Percentiles rank a stretch among this genome's conserved stretches.
Conservation (phyloP, 2,329 filamentous ascomycete species). For the Calonectria leucothoes region DNA sequence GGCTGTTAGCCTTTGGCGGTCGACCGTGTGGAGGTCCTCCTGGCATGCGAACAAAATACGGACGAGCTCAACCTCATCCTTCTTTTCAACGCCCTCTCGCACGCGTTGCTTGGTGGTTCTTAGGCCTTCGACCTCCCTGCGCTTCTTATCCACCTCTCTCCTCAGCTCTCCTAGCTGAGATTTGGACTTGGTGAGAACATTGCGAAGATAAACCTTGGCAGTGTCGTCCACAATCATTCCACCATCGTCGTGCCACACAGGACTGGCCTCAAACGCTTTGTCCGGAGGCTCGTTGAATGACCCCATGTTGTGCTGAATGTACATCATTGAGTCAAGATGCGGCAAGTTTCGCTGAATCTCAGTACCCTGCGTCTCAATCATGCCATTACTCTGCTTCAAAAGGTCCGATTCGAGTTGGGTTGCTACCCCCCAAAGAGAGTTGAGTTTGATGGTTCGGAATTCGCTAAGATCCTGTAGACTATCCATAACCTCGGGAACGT, state of each 20-base stretch:
- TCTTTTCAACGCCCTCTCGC: constrained; percentile 85
- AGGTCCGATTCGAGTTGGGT: constrained; percentile 84
- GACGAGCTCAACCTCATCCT: constrained; percentile 89
- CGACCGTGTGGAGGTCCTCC: constrained; percentile 85
- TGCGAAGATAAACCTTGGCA: constrained; percentile 91
- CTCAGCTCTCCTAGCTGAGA: constrained; percentile 82
- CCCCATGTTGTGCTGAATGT: constrained; percentile 89
- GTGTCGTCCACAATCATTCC: constrained; percentile 86
- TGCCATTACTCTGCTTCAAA: constrained; percentile 77
- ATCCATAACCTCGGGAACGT: constrained; percentile 92
- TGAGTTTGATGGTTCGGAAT: constrained; percentile 85
- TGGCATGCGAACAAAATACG: constrained; percentile 85
- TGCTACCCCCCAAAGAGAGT: constrained; percentile 85
- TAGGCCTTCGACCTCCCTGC: constrained; percentile 83
- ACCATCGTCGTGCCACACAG: constrained; percentile 96
- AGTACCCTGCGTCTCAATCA: constrained; percentile 77
- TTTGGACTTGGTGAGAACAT: constrained; percentile 92
- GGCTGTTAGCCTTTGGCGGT: constrained; percentile 85
- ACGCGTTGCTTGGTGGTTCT: constrained; percentile 81
- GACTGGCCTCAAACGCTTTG: constrained; percentile 91
- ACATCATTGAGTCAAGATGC: constrained; percentile 96
- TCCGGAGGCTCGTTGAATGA: constrained; percentile 86
- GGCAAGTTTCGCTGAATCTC: constrained; percentile 92
- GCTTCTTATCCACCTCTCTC: constrained; percentile 86
- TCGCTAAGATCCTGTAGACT: constrained; percentile 94